phyloP scores from a whole-genome alignment of 2,329 filamentous ascomycete species.

The Huntiella decipiens region DNA sequence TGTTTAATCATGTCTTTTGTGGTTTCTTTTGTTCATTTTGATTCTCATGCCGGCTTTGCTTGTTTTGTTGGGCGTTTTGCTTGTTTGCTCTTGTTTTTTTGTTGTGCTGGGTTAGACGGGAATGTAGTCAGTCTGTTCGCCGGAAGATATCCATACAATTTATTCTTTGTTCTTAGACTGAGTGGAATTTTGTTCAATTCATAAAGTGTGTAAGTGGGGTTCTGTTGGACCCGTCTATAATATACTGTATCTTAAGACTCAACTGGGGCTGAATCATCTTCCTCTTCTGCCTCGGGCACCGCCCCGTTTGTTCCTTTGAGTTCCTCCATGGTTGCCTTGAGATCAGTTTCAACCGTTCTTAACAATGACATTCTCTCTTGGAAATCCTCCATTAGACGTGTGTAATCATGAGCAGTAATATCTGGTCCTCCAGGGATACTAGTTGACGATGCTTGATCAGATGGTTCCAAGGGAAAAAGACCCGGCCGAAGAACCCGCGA shows the following conservation, averaged over 20 bases:
- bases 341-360: not conserved
- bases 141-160: not conserved
- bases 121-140: not conserved
- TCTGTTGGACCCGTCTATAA: too few relatives aligned
- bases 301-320: too few relatives aligned
- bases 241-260: too few relatives aligned
- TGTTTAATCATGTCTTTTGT: not conserved
- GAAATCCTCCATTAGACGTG: constrained; percentile 35
- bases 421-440: not conserved
- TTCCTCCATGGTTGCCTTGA: not conserved
- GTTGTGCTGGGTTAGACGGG: not conserved
- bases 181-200: too few relatives aligned
- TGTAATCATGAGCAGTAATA: constrained; percentile 23
- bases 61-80: not conserved
- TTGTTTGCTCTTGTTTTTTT: not conserved
- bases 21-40: not conserved
- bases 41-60: not conserved
- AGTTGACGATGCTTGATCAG: not conserved
- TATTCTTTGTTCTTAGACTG: not conserved
- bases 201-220: too few relatives aligned
- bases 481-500: not conserved
- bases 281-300: too few relatives aligned
- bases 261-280: too few relatives aligned
- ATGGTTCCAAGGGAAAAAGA: not conserved
- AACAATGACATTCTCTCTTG: constrained; percentile 30